A percentile compares a stretch with the other conserved stretches of the same genome.
These are phyloP conservation scores for Exophiala phaeomuriformis DNA, from an alignment of 2,329 filamentous ascomycete species.

Conservation along the genomic window DNA sequence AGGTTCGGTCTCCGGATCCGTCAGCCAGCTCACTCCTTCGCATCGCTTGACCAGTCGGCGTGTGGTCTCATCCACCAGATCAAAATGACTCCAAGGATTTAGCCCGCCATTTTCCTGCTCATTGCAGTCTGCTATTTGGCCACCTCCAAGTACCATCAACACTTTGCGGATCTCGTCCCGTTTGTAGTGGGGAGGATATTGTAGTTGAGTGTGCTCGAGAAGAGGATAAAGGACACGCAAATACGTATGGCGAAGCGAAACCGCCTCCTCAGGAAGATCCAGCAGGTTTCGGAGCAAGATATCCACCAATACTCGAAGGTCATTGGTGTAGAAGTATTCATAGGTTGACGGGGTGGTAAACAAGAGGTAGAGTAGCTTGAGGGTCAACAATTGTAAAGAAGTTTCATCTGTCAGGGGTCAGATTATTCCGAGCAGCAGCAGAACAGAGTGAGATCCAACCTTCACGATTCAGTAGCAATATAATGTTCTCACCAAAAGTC, in stretches of 20 bases:
- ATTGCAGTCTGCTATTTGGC: constrained; percentile 57
- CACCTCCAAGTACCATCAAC: constrained; percentile 63
- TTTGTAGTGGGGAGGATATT: constrained; percentile 83
- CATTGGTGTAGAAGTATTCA: constrained; percentile 98
- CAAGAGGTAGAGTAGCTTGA: constrained; percentile 89
- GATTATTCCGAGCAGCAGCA: background rate
- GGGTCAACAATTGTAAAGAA: constrained; percentile 85
- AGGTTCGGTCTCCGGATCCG: constrained; percentile 31
- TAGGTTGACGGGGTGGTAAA: constrained; percentile 88
- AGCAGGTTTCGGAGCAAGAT: constrained; percentile 96
- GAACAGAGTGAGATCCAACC: constrained; percentile 36
- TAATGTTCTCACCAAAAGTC: constrained; percentile 96
- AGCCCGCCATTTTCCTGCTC: constrained; percentile 20
- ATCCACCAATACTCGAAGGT: constrained; percentile 85
- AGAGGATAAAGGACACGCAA: constrained; percentile 86
- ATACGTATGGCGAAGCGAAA: constrained; percentile 78
- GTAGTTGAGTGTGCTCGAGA: constrained; percentile 83
- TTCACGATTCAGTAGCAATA: constrained; percentile 88
- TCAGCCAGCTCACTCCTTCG: constrained; percentile 42
- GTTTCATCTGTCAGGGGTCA: constrained; percentile 57
- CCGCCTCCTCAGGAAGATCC: constrained; percentile 76
- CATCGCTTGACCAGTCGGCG: constrained; percentile 42
- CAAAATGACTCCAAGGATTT: constrained; percentile 44
- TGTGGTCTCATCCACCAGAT: constrained; percentile 45
- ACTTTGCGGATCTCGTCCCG: constrained; percentile 72